phyloP scores from a whole-genome alignment of 768 basidiomycete genomes.

The Sarcodon aspratus region DNA sequence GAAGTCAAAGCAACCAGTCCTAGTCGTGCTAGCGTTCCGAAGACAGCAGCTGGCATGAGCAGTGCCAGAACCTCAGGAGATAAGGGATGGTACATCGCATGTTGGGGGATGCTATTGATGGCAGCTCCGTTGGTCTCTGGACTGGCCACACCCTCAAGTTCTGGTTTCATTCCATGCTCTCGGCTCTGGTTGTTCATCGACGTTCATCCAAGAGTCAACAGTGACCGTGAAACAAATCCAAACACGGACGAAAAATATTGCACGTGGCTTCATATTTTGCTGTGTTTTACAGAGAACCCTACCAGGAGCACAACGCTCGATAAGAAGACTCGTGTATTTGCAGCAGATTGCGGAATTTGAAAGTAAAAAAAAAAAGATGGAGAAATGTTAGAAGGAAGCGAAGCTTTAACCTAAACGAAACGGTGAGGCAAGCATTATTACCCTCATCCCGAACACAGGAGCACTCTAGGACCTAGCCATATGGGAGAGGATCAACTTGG shows the following conservation, averaged over 20 bases:
- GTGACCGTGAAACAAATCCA: no score
- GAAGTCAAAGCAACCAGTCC: constrained; percentile 65
- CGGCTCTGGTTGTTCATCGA: no score
- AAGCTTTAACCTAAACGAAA: constrained; percentile 24
- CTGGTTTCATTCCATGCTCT: no score
- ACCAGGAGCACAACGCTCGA: no score
- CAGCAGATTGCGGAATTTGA: no score
- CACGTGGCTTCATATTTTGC: neutral
- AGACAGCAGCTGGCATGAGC: constrained; percentile 70
- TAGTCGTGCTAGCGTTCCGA: constrained; percentile 76
- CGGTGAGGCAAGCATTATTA: constrained; percentile 54
- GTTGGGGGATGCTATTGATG: no score
- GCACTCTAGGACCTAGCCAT: constrained; percentile 71
- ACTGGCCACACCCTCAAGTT: no score
- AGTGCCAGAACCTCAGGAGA: constrained; percentile 56
- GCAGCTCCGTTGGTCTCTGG: no score
- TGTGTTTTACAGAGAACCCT: no score
- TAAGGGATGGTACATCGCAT: constrained; percentile 34
- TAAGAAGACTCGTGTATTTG: no score
- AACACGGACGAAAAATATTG: neutral
- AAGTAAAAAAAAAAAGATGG: neutral
- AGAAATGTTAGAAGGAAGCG: constrained; percentile 33
- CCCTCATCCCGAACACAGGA: constrained; percentile 32
- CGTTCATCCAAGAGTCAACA: no score
- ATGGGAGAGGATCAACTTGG: constrained; percentile 40